Evolutionary conservation across 805 yeast species (phyloP).

Genomic region (Wickerhamomyces kurtzmanii): DNA sequence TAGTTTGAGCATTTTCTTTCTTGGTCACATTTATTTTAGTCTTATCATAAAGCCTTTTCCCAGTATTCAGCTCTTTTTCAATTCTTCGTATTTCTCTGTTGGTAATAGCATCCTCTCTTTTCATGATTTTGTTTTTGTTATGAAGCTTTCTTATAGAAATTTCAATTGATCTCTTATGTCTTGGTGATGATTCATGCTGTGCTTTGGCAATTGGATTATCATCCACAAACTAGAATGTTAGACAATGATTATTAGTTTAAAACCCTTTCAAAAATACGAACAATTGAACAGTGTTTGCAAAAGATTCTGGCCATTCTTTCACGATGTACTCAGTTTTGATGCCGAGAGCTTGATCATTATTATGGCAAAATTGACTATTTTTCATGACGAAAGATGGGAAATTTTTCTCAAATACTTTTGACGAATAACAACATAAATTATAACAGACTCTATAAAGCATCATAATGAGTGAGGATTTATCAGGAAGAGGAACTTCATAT

Average conservation of each 20-base stretch:
- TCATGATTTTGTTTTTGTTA: conserved; percentile 12
- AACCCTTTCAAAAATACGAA: conserved; percentile 9
- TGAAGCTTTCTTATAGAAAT: conserved; percentile 17
- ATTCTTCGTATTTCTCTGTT: conserved; percentile 8
- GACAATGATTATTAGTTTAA: background rate
- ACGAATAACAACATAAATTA: too few relatives aligned
- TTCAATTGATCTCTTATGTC: conserved; percentile 17
- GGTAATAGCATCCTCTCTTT: conserved; percentile 10
- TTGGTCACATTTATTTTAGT: too few relatives aligned
- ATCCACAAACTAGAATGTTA: conserved; percentile 27
- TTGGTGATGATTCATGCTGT: conserved; percentile 23
- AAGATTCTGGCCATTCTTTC: conserved; percentile 9
- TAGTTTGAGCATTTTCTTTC: conserved; percentile 2
- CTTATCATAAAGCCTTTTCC: too few relatives aligned
- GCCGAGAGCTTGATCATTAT: too few relatives aligned
- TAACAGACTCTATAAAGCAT: too few relatives aligned
- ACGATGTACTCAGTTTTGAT: too few relatives aligned
- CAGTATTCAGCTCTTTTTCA: conserved; percentile 3
- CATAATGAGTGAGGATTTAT: too few relatives aligned
- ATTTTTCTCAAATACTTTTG: too few relatives aligned
- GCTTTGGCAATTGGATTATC: conserved; percentile 20
- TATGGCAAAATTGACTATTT: too few relatives aligned
- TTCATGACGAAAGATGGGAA: too few relatives aligned
- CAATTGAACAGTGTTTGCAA: conserved; percentile 23
- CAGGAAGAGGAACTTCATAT: too few relatives aligned